phyloP scores from a whole-genome alignment of 1,284 basidiomycete genomes.

The Kalmanozyma brasiliensis region DNA sequence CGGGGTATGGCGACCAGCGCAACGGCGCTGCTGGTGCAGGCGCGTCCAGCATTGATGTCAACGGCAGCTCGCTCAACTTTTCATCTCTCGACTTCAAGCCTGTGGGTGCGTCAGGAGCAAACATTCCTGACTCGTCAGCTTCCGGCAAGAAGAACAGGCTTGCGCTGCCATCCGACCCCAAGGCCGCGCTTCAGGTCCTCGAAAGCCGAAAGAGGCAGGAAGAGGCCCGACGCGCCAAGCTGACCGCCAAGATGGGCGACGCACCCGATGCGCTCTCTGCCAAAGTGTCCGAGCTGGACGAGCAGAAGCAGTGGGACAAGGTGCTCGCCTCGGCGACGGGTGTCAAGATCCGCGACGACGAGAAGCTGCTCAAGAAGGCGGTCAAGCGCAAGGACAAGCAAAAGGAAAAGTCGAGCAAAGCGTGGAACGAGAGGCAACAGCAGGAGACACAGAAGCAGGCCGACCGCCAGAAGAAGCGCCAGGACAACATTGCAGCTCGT shows the following conservation, averaged over 20 bases:
- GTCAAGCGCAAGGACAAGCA: slow-evolving; percentile 62
- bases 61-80: slow-evolving; percentile 48
- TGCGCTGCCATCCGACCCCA: slow-evolving; percentile 62
- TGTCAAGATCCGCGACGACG: slow-evolving; percentile 66
- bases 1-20: slow-evolving; percentile 37
- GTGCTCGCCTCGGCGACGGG: slow-evolving; percentile 60
- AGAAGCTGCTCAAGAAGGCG: slow-evolving; percentile 61
- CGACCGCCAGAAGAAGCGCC: slow-evolving; percentile 60
- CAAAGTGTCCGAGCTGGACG: slow-evolving; percentile 37
- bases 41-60: slow-evolving; percentile 29
- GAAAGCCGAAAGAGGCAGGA: slow-evolving; percentile 60
- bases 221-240: slow-evolving; percentile 46
- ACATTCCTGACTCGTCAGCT: slow-evolving; percentile 18
- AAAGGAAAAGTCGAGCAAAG: slow-evolving; percentile 61
- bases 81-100: slow-evolving; percentile 51
- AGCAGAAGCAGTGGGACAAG: slow-evolving; percentile 62
- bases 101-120: slow-evolving; percentile 29
- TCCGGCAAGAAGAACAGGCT: slow-evolving; percentile 56
- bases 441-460: slow-evolving; percentile 55
- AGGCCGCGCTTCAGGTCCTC: slow-evolving; percentile 61
- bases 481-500: slow-evolving; percentile 60
- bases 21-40: slow-evolving; percentile 13
- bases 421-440: slow-evolving; percentile 60
- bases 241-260: slow-evolving; percentile 43
- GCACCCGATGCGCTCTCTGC: slow-evolving; percentile 45